Conservation (phyloP, 176 grass and related monocot genomes). For the Puccinellia tenuiflora region DNA sequence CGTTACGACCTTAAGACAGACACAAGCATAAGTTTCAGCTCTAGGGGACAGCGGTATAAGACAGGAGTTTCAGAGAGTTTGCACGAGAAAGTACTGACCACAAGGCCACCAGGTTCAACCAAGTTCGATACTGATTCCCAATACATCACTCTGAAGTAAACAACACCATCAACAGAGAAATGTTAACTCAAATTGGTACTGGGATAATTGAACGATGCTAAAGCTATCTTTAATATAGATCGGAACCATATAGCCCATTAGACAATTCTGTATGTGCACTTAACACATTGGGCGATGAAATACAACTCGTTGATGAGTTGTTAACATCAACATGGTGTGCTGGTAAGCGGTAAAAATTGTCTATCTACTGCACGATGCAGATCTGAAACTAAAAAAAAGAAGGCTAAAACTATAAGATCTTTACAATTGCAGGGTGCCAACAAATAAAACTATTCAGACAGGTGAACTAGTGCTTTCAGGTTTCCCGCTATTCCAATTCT, state of each 20-base stretch:
- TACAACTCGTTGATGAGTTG: neutral
- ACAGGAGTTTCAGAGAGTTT: neutral
- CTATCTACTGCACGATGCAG: neutral
- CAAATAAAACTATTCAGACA: neutral
- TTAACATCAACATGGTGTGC: neutral
- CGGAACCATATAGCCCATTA: neutral
- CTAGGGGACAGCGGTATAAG: neutral
- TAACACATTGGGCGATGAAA: neutral
- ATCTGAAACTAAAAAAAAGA: neutral
- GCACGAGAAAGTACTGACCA: slow-evolving; percentile 47
- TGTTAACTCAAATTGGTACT: neutral
- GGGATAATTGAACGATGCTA: neutral
- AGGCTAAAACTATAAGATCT: neutral
- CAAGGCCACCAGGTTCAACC: slow-evolving; percentile 67
- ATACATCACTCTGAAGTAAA: slow-evolving; percentile 68
- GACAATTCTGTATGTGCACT: neutral
- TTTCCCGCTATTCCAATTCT: neutral
- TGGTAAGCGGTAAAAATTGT: neutral
- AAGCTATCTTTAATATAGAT: neutral
- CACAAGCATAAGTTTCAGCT: neutral
- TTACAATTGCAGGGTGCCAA: neutral
- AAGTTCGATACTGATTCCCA: slow-evolving; percentile 78
- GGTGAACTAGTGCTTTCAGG: neutral
- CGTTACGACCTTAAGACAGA: slow-evolving; percentile 67
- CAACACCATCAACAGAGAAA: neutral